Evolutionary conservation across 345 rosid genomes (phyloP), one percentile per base, ranked within the genome.

Genomic region (Kandelia obovata): DNA sequence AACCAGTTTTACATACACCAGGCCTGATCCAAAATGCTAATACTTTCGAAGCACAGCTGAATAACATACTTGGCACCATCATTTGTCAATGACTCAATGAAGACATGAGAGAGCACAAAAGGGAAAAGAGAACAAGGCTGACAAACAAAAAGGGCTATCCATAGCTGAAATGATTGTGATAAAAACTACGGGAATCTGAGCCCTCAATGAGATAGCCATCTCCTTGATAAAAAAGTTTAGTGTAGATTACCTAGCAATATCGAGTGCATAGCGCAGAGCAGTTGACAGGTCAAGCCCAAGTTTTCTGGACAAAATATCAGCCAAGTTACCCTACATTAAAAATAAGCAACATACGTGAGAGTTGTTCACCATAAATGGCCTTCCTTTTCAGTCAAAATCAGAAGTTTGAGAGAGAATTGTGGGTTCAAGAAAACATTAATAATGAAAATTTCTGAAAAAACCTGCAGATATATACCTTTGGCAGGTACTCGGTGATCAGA

Each of bases 191-290:
- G 13, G 17, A 13, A 43, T 43, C 3, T 43, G 49, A 43, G 49
- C 49, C 49, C 49, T 15, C 49, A 13, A 13, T 7, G 37, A 34
- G 37, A 34, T 7, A 34, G 37, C 10, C 37, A 34, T 2, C 17
- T 13, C 49, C 19, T 43, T 3, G 4, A 43, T 13, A 13, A 43
- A 43, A 15, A 43, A 13, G 5, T 13, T 43, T 43, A 39, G 46
- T 11, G 46, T 6, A 46, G 1, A 32, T 58, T 53, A 84, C 91
- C 83, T 77, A 10, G 92, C 85, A 64, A 87, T 83, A 64, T 87
- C 87, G 26, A 87, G 83, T 26, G 87, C 91, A 65, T 78, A 81
- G 57, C 86, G 87, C 23, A 87, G 28, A 30, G 82, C 87, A 43
- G 76, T 83, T 60, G 76, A 70, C 20, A 81, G 77, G 59, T 85